A percentile compares a stretch with the other conserved stretches of the same genome.
Conservation (phyloP, 768 basidiomycete species). For the Mycena galopus region DNA sequence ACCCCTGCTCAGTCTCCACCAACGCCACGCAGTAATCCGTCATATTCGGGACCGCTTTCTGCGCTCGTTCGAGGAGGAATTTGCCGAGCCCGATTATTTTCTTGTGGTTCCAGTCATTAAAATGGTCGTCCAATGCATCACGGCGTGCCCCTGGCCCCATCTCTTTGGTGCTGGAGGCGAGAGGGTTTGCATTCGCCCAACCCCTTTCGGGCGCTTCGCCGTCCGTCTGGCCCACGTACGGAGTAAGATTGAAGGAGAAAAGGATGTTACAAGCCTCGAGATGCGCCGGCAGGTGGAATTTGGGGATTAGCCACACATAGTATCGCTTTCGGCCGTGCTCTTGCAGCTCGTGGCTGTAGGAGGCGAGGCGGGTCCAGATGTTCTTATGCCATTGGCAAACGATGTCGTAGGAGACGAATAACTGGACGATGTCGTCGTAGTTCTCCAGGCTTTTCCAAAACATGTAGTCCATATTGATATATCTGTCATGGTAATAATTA, state of each 20-base stretch:
- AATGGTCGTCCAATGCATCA: neutral
- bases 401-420: neutral
- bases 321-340: neutral
- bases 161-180: too few relatives aligned
- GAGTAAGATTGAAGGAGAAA: too few relatives aligned
- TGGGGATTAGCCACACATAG: neutral
- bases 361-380: neutral
- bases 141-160: too few relatives aligned
- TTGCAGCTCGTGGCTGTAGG: neutral
- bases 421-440: too few relatives aligned
- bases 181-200: neutral
- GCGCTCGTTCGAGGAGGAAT: neutral
- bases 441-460: too few relatives aligned
- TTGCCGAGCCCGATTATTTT: slow-evolving; percentile 7
- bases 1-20: neutral
- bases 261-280: too few relatives aligned
- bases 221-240: too few relatives aligned
- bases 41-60: slow-evolving; percentile 9
- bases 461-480: too few relatives aligned
- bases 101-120: slow-evolving; percentile 27
- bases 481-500: too few relatives aligned
- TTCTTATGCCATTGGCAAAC: neutral
- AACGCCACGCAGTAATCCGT: neutral
- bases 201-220: neutral
- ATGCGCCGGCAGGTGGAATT: too few relatives aligned